Base-by-base conservation (phyloP, 768 basidiomycete genomes). In the Mycena maculata region DNA sequence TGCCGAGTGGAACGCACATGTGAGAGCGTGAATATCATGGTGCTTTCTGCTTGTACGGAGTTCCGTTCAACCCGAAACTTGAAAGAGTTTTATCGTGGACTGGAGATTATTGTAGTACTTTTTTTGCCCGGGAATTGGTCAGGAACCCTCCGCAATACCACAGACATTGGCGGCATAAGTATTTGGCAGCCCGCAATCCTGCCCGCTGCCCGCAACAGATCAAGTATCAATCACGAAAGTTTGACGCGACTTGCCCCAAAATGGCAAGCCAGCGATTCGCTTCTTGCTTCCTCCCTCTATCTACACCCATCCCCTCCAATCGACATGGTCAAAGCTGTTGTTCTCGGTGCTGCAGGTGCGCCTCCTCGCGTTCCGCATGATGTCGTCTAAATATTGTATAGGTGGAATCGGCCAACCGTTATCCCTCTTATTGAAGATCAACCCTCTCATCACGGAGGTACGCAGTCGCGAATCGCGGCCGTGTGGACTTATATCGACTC, bases 371-470 rank as follows among this genome's bases (percentile, higher is more conserved):
- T 28, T 59, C 8, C 60, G n/a, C 44, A 57, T n/a, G 49, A 52
- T 18, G n/a, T 22, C 48, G 50, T 28, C 67, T 55, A 30, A 65
- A 52, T 36, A 50, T 44, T 42, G 65, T 58, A 12, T 70, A 95
- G 95, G 95, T 79, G 96, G 96, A 80, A 98, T 98, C 75, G 97
- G 97, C 76, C 97, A 98, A 84, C 96, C 96, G 67, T 85, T 99
- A 78, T 88, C 96, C 23, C 91, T 99, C 65, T 86, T 99, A 63
- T 86, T 99, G 78, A 98, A 99, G 85, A 78, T 82, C 55, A 96
- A 95, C 82, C 87, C 92, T 27, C 82, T 89, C 65, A 85, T 98
- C 72, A 92, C 92, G 60, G 86, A 91, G 85, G 93, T 92, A 75
- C 57, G 73, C 65, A 13, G 41, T 60, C 52, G 42, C 58, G 22